Conservation (phyloP, 2,329 filamentous ascomycete species). For the Trichophyton verrucosum region DNA sequence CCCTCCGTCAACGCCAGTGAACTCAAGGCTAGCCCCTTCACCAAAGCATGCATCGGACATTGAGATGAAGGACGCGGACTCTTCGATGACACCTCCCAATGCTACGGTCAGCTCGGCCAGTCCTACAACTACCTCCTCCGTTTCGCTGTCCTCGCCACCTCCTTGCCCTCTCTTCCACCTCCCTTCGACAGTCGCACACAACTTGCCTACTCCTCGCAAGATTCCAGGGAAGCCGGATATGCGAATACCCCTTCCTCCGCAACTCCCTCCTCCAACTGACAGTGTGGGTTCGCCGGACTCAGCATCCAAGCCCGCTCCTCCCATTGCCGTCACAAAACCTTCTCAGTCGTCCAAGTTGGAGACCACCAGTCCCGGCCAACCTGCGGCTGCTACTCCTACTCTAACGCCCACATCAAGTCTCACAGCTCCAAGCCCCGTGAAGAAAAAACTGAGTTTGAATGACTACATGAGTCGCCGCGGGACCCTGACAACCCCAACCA, state of each 20-base stretch:
- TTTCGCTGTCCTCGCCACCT: not conserved
- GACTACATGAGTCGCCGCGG: slow-evolving; percentile 37
- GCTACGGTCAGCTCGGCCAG: not conserved
- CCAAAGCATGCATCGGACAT: slow-evolving; percentile 7
- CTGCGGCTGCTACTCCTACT: not conserved
- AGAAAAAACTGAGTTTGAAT: slow-evolving; percentile 40
- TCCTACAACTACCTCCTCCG: not conserved
- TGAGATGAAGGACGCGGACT: slow-evolving; percentile 29
- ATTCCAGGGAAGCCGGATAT: slow-evolving; percentile 43
- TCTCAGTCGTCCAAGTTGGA: not conserved
- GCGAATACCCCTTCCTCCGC: slow-evolving; percentile 32
- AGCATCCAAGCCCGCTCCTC: not conserved
- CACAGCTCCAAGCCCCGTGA: slow-evolving; percentile 34
- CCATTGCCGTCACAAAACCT: not conserved
- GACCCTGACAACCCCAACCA: slow-evolving; percentile 28
- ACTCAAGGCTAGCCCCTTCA: slow-evolving; percentile 10
- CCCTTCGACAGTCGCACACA: slow-evolving; percentile 30
- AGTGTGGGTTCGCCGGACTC: not conserved
- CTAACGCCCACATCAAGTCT: not conserved
- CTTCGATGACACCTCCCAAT: slow-evolving; percentile 17
- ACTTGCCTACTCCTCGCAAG: slow-evolving; percentile 20
- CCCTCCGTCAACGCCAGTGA: slow-evolving; percentile 9
- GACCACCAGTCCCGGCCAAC: not conserved
- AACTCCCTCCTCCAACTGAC: not conserved
- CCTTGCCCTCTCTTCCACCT: slow-evolving; percentile 7